A percentile compares a stretch with the other conserved stretches of the same genome.
phyloP scores from a whole-genome alignment of 169 alveolate genomes.

The Eimeria mitis region DNA sequence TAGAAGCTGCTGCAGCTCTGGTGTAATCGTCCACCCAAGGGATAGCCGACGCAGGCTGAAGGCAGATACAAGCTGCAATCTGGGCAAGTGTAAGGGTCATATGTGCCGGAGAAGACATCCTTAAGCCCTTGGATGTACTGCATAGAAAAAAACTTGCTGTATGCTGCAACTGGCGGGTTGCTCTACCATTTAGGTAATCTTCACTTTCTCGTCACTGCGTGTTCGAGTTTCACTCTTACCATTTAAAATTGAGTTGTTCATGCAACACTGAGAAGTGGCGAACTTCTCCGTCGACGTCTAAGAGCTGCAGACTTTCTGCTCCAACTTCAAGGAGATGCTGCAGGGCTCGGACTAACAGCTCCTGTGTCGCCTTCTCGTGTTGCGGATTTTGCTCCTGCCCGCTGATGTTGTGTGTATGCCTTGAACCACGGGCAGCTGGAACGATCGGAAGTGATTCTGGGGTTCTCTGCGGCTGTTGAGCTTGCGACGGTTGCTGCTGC shows the following conservation, averaged over 20 bases:
- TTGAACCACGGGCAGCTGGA: neutral
- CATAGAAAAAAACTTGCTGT: neutral
- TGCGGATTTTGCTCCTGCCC: constrained; percentile 33
- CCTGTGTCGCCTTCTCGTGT: constrained; percentile 50
- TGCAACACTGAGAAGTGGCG: constrained; percentile 63
- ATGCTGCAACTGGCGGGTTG: neutral
- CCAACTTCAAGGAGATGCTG: constrained; percentile 61
- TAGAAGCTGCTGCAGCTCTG: constrained; percentile 73
- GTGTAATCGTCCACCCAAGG: constrained; percentile 81
- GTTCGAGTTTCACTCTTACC: neutral
- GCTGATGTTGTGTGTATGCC: constrained; percentile 11
- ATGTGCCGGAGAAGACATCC: neutral
- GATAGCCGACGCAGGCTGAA: constrained; percentile 82
- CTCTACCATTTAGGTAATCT: neutral
- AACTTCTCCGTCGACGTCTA: constrained; percentile 71
- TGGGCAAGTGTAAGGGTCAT: neutral
- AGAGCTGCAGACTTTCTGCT: constrained; percentile 66
- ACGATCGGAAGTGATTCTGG: neutral
- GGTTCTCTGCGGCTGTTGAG: constrained; percentile 30
- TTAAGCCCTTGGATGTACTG: neutral
- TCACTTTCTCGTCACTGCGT: neutral
- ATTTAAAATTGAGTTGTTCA: constrained; percentile 59
- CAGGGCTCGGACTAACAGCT: constrained; percentile 47
- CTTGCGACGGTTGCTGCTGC: constrained; percentile 29
- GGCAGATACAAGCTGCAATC: neutral